These are phyloP conservation scores for Pichia sp. DNA, from an alignment of 1,139 yeast genomes.

Conservation along the genomic window DNA sequence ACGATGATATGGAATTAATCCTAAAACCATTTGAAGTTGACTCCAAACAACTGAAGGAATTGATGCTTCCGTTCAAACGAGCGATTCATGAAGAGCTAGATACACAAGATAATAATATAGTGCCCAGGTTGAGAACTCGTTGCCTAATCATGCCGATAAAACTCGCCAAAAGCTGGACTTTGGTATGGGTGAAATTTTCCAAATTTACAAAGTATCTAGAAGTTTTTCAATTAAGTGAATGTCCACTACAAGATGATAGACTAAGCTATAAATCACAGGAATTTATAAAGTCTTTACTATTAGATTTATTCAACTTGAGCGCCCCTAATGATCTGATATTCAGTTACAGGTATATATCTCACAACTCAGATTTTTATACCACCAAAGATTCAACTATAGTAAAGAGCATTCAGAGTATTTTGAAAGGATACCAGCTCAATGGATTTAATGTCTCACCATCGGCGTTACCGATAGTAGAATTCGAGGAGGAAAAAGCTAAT, in stretches of 20 bases:
- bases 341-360: constrained; percentile 14
- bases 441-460: constrained; percentile 22
- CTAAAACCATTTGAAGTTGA: neutral
- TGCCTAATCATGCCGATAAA: constrained; percentile 24
- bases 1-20: neutral
- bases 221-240: constrained; percentile 20
- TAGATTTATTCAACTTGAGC: constrained; percentile 16
- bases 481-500: neutral
- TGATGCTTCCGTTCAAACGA: constrained; percentile 9
- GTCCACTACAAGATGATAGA: constrained; percentile 11
- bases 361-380: constrained; percentile 19
- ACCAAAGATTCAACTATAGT: constrained; percentile 15
- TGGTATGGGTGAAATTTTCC: constrained; percentile 27
- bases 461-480: neutral
- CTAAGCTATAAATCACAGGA: constrained; percentile 17
- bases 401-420: constrained; percentile 16
- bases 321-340: constrained; percentile 17
- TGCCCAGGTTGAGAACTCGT: constrained; percentile 13
- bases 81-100: neutral
- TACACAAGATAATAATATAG: neutral
- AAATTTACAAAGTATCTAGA: constrained; percentile 17
- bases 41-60: constrained; percentile 5
- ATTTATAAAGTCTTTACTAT: constrained; percentile 16
- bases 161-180: constrained; percentile 23
- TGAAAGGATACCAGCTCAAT: constrained; percentile 21